Evolutionary conservation across 2,329 filamentous ascomycete genomes (phyloP).

Genomic region (Aureobasidium mangrovei): DNA sequence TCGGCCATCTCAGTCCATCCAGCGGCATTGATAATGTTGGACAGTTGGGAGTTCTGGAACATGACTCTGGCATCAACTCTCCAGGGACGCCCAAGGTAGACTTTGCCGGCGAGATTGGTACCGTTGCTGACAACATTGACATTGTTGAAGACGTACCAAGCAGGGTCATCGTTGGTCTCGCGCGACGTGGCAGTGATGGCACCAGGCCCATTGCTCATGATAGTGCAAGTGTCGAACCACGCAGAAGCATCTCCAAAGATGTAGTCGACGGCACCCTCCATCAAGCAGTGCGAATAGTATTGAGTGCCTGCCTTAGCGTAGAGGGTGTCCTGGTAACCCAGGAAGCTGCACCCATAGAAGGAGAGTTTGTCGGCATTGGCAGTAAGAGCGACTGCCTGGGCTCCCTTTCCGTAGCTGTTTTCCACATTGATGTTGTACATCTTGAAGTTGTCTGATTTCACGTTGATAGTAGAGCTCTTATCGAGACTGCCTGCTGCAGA

Average conservation of each 20-base stretch:
- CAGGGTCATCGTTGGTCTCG: conserved; percentile 22
- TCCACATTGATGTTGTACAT: conserved; percentile 24
- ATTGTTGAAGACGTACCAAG: conserved; percentile 28
- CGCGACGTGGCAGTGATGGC: conserved; percentile 31
- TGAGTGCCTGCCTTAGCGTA: conserved; percentile 21
- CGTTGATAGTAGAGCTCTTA: neutral
- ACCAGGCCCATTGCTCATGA: conserved; percentile 25
- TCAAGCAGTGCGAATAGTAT: conserved; percentile 23
- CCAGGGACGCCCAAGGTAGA: conserved; percentile 14
- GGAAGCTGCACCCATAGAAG: conserved; percentile 22
- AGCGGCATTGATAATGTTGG: conserved; percentile 13
- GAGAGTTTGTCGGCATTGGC: conserved; percentile 23
- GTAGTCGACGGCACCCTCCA: conserved; percentile 34
- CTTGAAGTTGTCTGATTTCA: neutral
- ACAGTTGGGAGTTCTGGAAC: conserved; percentile 15
- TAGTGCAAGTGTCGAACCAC: conserved; percentile 32
- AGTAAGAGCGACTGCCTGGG: conserved; percentile 26
- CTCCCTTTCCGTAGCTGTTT: conserved; percentile 24
- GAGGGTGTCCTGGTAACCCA: conserved; percentile 22
- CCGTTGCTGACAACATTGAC: conserved; percentile 17
- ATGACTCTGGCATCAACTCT: conserved; percentile 11
- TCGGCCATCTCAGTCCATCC: conserved; percentile 18
- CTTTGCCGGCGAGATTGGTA: conserved; percentile 6
- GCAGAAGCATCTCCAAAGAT: conserved; percentile 34
- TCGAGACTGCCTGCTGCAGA: neutral